Evolutionary conservation across 345 rosid genomes (phyloP), one percentile per base, ranked within the genome.

Genomic region (Raphanus raphanistrum): DNA sequence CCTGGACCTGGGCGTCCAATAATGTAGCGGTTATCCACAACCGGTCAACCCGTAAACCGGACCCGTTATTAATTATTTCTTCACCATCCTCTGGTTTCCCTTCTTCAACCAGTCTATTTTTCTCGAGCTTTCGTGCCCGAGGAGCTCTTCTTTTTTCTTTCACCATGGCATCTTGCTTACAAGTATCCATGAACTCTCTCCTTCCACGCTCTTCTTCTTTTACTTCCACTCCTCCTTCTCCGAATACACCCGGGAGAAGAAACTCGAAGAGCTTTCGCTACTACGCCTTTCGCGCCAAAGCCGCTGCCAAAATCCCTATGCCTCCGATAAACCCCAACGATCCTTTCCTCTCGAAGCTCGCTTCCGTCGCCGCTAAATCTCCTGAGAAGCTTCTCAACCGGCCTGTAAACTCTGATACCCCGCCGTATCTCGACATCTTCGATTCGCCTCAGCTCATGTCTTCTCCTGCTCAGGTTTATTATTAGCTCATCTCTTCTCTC

Each of bases 361-460:
- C 96, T 55, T 80, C 90, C 4, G 83, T 80, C 12, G 92, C 96
- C 5, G 86, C 89, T 36, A 77, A 65, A n/a, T 87, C 96, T 0
- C 89, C 94, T 1, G 94, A 88, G 32, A 66, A 71, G 27, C 77
- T 90, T 61, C 76, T 85, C 11, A 86, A 82, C 35, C 85, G 86
- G 32, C 88, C 90, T n/a, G 79, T 70, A 0, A 79, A 81, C 68
- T 5, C 93, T 3, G 88, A 85, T 73, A 31, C 82, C 41, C 96
- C 85, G 21, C 98, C 98, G 35, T 94, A 68, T 70, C 81, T 90
- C 21, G 94, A 91, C 84, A 75, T 93, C 80, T 88, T 89, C 52
- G 92, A 88, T 26, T 85, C 94, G 27, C 90, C 96, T 59, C 77
- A 82, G 85, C 88, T 87, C 83, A 91, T 91, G 97, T 89, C 94